Conservation (phyloP, 2,329 filamentous ascomycete genomes). For the Fusarium sterilihyphosum region DNA sequence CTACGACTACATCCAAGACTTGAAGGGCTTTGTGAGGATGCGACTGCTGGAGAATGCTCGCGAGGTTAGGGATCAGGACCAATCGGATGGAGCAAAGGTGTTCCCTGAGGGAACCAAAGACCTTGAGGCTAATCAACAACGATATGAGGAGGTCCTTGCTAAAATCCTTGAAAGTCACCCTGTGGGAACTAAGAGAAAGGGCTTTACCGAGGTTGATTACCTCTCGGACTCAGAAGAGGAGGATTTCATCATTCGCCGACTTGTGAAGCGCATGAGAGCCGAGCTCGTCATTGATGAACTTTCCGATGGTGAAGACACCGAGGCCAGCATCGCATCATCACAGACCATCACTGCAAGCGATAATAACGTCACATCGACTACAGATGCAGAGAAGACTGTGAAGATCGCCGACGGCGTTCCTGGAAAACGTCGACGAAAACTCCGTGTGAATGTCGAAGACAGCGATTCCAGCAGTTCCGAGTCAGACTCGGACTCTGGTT, state of each 20-base stretch:
- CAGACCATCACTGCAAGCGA: conserved; percentile 45
- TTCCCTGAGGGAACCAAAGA: conserved; percentile 62
- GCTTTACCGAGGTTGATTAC: conserved; percentile 64
- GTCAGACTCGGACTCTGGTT: conserved; percentile 49
- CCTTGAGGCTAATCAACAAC: conserved; percentile 60
- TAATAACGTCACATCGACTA: conserved; percentile 34
- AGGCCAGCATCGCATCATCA: conserved; percentile 46
- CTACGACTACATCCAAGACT: conserved; percentile 79
- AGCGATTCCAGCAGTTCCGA: conserved; percentile 51
- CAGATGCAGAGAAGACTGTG: conserved; percentile 51
- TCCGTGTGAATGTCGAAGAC: conserved; percentile 58
- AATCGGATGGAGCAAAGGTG: conserved; percentile 57
- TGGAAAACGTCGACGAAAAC: conserved; percentile 63
- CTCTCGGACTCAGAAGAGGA: conserved; percentile 60
- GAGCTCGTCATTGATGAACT: conserved; percentile 67
- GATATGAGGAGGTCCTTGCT: conserved; percentile 65
- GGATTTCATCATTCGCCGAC: conserved; percentile 61
- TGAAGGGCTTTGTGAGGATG: conserved; percentile 79
- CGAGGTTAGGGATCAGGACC: conserved; percentile 67
- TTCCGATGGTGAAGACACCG: conserved; percentile 58
- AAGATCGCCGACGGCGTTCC: conserved; percentile 57
- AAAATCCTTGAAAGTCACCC: conserved; percentile 54
- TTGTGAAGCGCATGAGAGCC: conserved; percentile 71
- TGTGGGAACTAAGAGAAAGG: conserved; percentile 57
- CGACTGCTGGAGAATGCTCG: conserved; percentile 74